Base-by-base conservation (phyloP, 169 alveolate species). In the Plasmodium berghei region DNA sequence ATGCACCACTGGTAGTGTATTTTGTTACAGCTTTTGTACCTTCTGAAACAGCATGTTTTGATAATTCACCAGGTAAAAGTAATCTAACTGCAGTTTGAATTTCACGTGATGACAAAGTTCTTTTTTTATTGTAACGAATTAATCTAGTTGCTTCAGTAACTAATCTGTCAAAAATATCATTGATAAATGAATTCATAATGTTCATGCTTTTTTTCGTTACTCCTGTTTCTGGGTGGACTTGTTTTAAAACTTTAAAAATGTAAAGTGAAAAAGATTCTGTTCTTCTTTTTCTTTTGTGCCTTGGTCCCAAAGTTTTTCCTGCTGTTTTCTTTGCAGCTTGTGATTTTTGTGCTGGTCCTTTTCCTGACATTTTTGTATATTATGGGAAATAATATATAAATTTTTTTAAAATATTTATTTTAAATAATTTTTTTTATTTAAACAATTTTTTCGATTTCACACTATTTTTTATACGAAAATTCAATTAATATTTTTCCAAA, bases 11-110 rank as follows among this genome's bases (percentile, higher is more conserved):
- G 52, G 97, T 94, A 26, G 99, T 97, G 96, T 97, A 98, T 94
- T 98, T 98, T 93, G 99, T 98, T 87, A 99, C 99, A 86, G 99
- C 99, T 96, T 99, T 99, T 87, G 99, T 98, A 61, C 99, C 99
- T 93, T 99, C 99, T 67, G 99, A 96, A 77, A 98, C 99, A 87
- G 99, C 99, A 94, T 99, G 99, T 96, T 98, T 98, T 93, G 99
- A 98, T 83, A 99, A 97, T 93, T 99, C 99, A 59, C 99, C 99
- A 56, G 99, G 99, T 71, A 99, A 97, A 73, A 99, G 94, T 67
- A 99, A 97, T 75, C 99, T 96, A 62, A 98, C 99, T 49, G 99
- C 99, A 34, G 99, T 98, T 94, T 99, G 99, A 88, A 99, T 97
- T 94, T 99, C 99, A 73, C 99, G 97, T 69, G 99, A 97, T 85